Percentiles rank a stretch among this genome's conserved stretches.
These are phyloP conservation scores for Mangifera indica DNA, from an alignment of 345 rosid species.

Conservation along the genomic window DNA sequence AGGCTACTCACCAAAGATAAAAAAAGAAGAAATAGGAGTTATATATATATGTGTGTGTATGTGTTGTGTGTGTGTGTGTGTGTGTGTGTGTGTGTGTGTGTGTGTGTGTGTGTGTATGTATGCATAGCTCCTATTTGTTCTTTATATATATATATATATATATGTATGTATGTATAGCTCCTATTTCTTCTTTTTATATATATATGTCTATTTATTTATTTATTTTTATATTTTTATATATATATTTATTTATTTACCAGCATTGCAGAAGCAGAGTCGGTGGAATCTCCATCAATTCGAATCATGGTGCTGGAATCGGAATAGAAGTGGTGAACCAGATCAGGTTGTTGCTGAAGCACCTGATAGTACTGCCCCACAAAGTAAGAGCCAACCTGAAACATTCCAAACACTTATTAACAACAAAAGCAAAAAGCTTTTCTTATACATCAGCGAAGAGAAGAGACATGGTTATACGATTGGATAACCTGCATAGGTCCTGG, in stretches of 20 bases:
- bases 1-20: not conserved
- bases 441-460: not conserved
- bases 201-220: no score
- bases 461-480: not conserved
- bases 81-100: no score
- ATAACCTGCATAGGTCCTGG: slow-evolving; percentile 68
- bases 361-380: slow-evolving; percentile 91
- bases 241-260: no score
- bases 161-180: no score
- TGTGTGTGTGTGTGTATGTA: no score
- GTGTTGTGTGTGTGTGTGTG: no score
- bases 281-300: slow-evolving; percentile 77
- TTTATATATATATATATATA: no score
- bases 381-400: slow-evolving; percentile 82
- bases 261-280: slow-evolving; percentile 64
- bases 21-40: not conserved
- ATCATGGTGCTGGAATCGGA: slow-evolving; percentile 65
- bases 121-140: no score
- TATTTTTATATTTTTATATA: no score
- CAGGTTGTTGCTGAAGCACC: slow-evolving; percentile 80
- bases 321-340: slow-evolving; percentile 86
- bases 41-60: no score
- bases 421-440: not conserved
- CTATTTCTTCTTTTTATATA: no score
- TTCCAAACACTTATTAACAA: not conserved